Percentiles rank a stretch among this genome's conserved stretches.
phyloP scores from a whole-genome alignment of 2,329 filamentous ascomycete species.

The Colletotrichum trifolii region DNA sequence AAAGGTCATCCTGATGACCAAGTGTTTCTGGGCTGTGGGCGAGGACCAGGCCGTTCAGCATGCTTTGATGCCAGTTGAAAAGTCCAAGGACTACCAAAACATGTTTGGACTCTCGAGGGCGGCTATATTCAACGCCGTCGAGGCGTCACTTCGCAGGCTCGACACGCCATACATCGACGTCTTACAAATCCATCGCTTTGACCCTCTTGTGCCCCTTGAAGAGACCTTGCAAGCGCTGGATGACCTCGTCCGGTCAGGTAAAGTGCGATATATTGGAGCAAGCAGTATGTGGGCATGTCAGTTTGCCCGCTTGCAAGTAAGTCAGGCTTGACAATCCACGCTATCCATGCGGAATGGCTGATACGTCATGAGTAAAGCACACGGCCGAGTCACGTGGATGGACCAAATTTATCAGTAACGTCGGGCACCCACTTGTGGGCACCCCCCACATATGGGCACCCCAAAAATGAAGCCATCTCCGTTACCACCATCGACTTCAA shows the following conservation, averaged over 20 bases:
- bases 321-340: background rate
- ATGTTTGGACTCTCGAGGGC: constrained; percentile 6
- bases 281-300: constrained; percentile 14
- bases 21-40: constrained; percentile 62
- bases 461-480: no score
- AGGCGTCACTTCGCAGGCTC: constrained; percentile 5
- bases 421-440: no score
- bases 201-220: background rate
- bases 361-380: no score
- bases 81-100: constrained; percentile 6
- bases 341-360: no score
- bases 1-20: constrained; percentile 68
- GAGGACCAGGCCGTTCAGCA: constrained; percentile 46
- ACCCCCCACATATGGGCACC: no score
- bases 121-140: constrained; percentile 13
- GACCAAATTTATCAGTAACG: no score
- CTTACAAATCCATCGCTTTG: constrained; percentile 19
- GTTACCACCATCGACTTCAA: no score
- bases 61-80: background rate
- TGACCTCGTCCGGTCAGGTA: constrained; percentile 6
- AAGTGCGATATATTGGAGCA: constrained; percentile 17
- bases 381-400: no score
- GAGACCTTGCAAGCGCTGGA: constrained; percentile 13
- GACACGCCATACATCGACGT: constrained; percentile 15
- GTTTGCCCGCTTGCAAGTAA: constrained; percentile 5